Evolutionary conservation across 2,329 filamentous ascomycete genomes (phyloP), one percentile per base, ranked within the genome.

Genomic region (Colletotrichum acutatum): DNA sequence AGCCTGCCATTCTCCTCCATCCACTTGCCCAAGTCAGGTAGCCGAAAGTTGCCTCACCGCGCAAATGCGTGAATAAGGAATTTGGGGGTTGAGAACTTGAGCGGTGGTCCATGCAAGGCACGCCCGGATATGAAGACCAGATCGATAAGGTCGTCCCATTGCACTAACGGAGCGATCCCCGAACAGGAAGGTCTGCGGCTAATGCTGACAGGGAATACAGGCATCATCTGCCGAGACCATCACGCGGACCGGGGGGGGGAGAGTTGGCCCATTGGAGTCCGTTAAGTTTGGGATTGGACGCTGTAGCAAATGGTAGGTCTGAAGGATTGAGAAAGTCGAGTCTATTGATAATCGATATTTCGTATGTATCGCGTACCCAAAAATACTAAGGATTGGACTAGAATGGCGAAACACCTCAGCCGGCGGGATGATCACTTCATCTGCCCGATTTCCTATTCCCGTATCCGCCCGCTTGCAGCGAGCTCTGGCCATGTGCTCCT

Each of bases 141-240:
- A 49, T 62, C 37, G 67, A 73, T 73, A 61, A 67, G n/a, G 54
- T 58, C 28, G 67, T 73, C 62, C 34, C 61, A 73, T 63, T 28
- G 61, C 49, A 37, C 22, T 62, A 62, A 61, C 52, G 52, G 61
- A 49, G 67, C 58, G 42, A 72, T 53, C 12, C 71, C 68, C 5
- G 52, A 71, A 62, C n/a, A 67, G 68, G 71, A 56, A 74, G 71
- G 71, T 73, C 67, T 73, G 71, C 66, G 66, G 66, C 59, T 64
- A 53, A 26, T 26, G 61, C 14, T 56, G 37, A 42, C 37, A 19
- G 37, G 37, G 37, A 42, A 42, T 19, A 61, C 49, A 60, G 66
- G 53, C 26, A 46, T 70, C 59, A 71, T 72, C 46, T 73, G 32
- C 71, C 71, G 67, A 71, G 60, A 52, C 67, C n/a, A 30, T 60